Conservation (phyloP, 169 alveolate species). For the Cryptosporidium bovis region DNA sequence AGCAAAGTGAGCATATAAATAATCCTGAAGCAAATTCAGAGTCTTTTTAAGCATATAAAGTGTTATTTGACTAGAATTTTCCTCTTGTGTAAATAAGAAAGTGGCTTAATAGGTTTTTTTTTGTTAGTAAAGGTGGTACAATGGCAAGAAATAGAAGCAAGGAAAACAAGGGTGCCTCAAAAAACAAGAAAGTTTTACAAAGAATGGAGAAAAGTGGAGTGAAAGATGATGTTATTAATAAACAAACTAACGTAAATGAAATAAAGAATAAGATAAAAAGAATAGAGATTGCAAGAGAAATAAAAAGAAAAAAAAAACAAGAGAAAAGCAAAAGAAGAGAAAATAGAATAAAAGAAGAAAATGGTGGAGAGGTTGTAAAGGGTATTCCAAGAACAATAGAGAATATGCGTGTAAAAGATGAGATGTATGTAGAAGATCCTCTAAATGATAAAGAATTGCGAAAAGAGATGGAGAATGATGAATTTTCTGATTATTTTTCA, state of each 20-base stretch:
- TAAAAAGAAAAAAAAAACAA: slow-evolving; percentile 27
- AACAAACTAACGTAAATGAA: slow-evolving; percentile 6
- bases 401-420: slow-evolving; percentile 76
- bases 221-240: neutral
- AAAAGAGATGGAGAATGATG: slow-evolving; percentile 90
- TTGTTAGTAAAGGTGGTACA: no score
- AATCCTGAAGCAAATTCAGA: no score
- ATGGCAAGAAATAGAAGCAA: neutral
- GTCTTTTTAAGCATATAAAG: no score
- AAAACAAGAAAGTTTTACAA: neutral
- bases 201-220: neutral
- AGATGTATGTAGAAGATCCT: slow-evolving; percentile 69
- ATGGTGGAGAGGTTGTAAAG: slow-evolving; percentile 55
- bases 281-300: slow-evolving; percentile 13
- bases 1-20: no score
- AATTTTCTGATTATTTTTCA: slow-evolving; percentile 89
- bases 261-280: slow-evolving; percentile 55
- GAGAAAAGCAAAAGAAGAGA: slow-evolving; percentile 65
- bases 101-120: no score
- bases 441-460: slow-evolving; percentile 87
- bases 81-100: no score
- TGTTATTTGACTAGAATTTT: no score
- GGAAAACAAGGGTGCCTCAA: neutral
- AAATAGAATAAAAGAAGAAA: slow-evolving; percentile 42
- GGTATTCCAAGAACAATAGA: slow-evolving; percentile 77